Conservation (phyloP, 345 rosid species). For the Brassica cretica region DNA sequence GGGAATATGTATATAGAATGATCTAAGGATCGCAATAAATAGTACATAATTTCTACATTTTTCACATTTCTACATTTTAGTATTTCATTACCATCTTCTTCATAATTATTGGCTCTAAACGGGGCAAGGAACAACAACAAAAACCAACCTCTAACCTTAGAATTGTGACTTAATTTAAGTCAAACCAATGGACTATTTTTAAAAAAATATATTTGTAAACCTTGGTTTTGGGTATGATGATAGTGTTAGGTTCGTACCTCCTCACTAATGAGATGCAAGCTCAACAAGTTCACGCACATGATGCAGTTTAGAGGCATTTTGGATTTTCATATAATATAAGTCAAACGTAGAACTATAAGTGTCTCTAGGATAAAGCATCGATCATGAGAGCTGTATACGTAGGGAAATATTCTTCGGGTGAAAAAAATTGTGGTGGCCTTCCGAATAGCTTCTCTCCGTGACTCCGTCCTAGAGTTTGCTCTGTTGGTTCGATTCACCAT, state of each 20-base stretch:
- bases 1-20: background rate
- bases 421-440: background rate
- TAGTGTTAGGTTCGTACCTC: background rate
- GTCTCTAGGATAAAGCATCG: background rate
- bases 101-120: background rate
- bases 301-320: background rate
- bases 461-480: background rate
- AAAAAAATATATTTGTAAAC: background rate
- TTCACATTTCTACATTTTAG: conserved; percentile 5
- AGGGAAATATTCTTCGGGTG: background rate
- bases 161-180: background rate
- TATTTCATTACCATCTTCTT: background rate
- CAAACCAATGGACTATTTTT: background rate
- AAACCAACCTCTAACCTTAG: background rate
- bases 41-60: background rate
- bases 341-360: background rate
- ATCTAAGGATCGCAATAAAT: background rate
- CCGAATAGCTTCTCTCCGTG: background rate
- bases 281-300: background rate
- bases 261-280: background rate
- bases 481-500: background rate
- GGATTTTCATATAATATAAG: background rate
- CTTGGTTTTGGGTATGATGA: background rate
- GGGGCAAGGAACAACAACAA: background rate
- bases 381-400: background rate